Conservation (phyloP, 2,329 filamentous ascomycete genomes). For the Aspergillus luchuensis region DNA sequence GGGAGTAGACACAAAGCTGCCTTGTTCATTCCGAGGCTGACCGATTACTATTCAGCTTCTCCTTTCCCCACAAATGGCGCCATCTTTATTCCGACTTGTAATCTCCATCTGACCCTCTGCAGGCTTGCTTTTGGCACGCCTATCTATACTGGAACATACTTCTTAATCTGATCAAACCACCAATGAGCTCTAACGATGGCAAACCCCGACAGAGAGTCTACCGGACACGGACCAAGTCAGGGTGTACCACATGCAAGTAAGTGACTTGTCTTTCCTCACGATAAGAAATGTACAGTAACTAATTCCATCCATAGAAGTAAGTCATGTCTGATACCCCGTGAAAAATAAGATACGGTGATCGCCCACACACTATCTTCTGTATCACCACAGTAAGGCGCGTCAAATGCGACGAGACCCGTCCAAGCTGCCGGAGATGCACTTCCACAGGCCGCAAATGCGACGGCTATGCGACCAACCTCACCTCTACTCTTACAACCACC, state of each 20-base stretch:
- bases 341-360: not conserved
- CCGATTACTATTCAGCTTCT: too few species aligned
- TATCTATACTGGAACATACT: too few species aligned
- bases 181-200: too few species aligned
- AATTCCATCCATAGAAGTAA: not conserved
- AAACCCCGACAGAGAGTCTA: not conserved
- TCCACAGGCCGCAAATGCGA: constrained; percentile 37
- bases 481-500: not conserved
- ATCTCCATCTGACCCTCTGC: too few species aligned
- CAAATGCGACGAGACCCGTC: constrained; percentile 38
- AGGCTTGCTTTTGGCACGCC: too few species aligned
- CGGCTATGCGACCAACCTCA: constrained; percentile 25
- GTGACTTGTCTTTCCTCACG: not conserved
- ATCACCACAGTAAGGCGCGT: constrained; percentile 27
- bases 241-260: constrained; percentile 16
- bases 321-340: not conserved
- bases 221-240: constrained; percentile 8
- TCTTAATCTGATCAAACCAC: too few species aligned
- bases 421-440: constrained; percentile 31
- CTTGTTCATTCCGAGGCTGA: too few species aligned
- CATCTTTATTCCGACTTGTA: too few species aligned
- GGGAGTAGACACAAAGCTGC: too few species aligned
- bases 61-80: too few species aligned
- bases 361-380: not conserved
- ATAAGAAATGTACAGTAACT: not conserved